Conservation (phyloP, 2,329 filamentous ascomycete genomes). For the Zasmidium angulare region DNA sequence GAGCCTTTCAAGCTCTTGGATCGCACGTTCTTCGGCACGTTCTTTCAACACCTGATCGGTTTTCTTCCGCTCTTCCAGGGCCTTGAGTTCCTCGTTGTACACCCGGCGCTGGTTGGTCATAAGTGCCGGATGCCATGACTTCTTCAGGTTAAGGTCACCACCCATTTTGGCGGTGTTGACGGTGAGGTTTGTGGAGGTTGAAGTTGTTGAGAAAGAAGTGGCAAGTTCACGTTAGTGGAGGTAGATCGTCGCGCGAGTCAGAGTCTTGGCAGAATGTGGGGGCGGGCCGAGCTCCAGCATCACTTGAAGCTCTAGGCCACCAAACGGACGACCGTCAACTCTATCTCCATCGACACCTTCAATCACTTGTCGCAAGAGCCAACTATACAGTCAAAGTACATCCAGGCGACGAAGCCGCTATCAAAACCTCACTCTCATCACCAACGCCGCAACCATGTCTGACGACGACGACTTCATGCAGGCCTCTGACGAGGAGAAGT, state of each 20-base stretch:
- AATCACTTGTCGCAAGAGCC: not conserved
- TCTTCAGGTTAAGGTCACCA: slow-evolving; percentile 92
- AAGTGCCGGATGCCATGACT: slow-evolving; percentile 86
- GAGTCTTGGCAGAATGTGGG: not conserved
- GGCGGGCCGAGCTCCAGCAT: not conserved
- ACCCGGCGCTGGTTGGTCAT: slow-evolving; percentile 88
- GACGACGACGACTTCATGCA: slow-evolving; percentile 93
- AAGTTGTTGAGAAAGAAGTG: slow-evolving; percentile 3
- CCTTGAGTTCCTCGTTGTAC: slow-evolving; percentile 88
- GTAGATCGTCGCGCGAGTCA: not conserved
- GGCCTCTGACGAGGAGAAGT: slow-evolving; percentile 86
- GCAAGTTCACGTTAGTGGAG: slow-evolving; percentile 9
- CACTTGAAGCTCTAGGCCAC: slow-evolving; percentile 1
- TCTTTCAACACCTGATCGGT: slow-evolving; percentile 91
- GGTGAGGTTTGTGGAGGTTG: not conserved
- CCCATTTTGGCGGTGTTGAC: slow-evolving; percentile 65
- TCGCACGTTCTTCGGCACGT: slow-evolving; percentile 86
- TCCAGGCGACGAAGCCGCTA: slow-evolving; percentile 9
- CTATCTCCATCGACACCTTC: not conserved
- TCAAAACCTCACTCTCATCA: not conserved
- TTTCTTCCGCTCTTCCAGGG: slow-evolving; percentile 90
- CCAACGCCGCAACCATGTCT: slow-evolving; percentile 59
- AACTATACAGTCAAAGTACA: not conserved
- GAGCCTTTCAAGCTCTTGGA: slow-evolving; percentile 86
- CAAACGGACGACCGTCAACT: not conserved